Base-by-base conservation (phyloP, 441 rosid species). In the Populus hybrid region DNA sequence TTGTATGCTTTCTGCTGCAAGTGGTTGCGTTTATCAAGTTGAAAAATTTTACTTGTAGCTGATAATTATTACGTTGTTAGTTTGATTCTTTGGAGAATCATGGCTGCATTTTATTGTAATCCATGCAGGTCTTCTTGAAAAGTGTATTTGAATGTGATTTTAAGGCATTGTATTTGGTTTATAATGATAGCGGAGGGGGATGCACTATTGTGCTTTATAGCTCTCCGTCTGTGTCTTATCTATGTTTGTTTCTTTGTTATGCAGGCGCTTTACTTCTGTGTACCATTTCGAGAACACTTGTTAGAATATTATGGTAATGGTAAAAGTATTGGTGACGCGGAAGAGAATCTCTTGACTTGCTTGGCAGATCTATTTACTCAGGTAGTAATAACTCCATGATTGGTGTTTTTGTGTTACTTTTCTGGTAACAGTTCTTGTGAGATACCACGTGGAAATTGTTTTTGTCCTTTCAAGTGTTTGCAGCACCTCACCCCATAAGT, bases 191-290 rank as follows among this genome's bases (percentile, higher is more conserved):
- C 24, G 32, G 3, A n/a, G 23, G 32, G 75, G n/a, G 24, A 73
- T 59, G 9, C 19, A 50, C 19, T 28, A 6, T n/a, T 67, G 3
- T 40, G 14, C 26, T 26, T 19, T 34, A 30, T 30, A 30, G 32
- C 32, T 30, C 32, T 30, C 32, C 32, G 32, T 30, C 4, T 19
- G 57, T 50, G 57, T 14, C 16, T 50, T 30, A 30, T 30, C 32
- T 30, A 3, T 50, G 4, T 63, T 4, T 69, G 10, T 23, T 14
- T 23, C 6, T n/a, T 6, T 4, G 0, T n/a, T 1, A 26, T 76
- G 24, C 91, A 96, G 99, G 99, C 98, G 57, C 98, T 96, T 83
- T 96, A 94, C 72, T 96, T 96, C 81, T 96, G 99, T 78, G 98
- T 91, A 74, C 98, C 98, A 34, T 96, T 96, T 86, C 99, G 98